These are phyloP conservation scores for Jaminaea rosea DNA, from an alignment of 1,284 basidiomycete genomes.

Conservation along the genomic window DNA sequence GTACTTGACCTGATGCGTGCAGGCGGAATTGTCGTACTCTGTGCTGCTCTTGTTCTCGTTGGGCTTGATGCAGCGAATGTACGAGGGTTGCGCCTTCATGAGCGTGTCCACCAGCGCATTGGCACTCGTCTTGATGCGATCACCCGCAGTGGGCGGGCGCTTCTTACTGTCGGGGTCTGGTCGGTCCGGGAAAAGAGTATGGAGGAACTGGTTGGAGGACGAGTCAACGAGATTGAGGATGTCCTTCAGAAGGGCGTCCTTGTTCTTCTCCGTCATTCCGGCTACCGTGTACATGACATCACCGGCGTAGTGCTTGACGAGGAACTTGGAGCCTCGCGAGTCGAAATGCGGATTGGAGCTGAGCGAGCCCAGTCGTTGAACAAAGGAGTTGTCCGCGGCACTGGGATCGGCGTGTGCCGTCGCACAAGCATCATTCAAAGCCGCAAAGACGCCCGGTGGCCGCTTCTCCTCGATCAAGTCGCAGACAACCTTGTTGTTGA, in stretches of 20 bases:
- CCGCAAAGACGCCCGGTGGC: conserved; percentile 94
- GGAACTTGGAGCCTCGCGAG: conserved; percentile 52
- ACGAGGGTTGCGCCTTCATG: conserved; percentile 91
- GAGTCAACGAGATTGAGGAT: conserved; percentile 77
- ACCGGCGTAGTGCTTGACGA: conserved; percentile 73
- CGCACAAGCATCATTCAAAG: conserved; percentile 94
- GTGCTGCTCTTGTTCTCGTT: conserved; percentile 88
- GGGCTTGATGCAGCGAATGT: conserved; percentile 98
- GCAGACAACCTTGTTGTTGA: conserved; percentile 66
- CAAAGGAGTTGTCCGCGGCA: conserved; percentile 94
- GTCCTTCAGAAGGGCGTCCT: conserved; percentile 91
- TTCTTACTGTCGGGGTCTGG: conserved; percentile 96
- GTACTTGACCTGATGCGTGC: conserved; percentile 98
- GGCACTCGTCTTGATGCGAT: conserved; percentile 87
- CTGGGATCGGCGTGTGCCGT: conserved; percentile 95
- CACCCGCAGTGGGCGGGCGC: conserved; percentile 91
- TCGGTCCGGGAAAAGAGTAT: conserved; percentile 82
- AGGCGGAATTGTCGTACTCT: conserved; percentile 89
- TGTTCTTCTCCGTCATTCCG: conserved; percentile 99
- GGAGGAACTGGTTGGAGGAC: conserved; percentile 56
- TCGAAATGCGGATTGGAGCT: conserved; percentile 59
- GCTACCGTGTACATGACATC: conserved; percentile 96
- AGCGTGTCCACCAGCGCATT: conserved; percentile 89
- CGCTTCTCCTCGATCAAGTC: conserved; percentile 93
- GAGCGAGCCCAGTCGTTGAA: conserved; percentile 68